Evolutionary conservation across 805 yeast species (phyloP).

Genomic region (Teunomyces pallodes): DNA sequence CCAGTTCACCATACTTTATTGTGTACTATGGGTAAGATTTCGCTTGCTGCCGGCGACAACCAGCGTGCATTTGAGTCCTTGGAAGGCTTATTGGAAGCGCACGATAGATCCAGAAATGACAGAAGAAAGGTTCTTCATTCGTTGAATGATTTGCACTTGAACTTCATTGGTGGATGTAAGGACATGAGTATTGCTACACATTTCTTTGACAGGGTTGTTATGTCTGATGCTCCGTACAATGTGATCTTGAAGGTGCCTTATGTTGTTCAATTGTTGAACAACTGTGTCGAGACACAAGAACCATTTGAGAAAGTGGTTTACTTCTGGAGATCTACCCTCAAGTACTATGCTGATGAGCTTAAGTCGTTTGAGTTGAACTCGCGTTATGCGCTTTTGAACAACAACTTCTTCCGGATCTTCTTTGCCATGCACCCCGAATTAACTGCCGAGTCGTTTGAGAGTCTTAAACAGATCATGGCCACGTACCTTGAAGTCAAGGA

Average conservation of each 20-base stretch:
- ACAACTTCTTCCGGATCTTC: conserved; percentile 64
- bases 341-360: conserved; percentile 46
- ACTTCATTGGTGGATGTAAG: conserved; percentile 74
- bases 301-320: conserved; percentile 57
- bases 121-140: conserved; percentile 35
- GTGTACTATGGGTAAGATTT: conserved; percentile 72
- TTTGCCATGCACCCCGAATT: conserved; percentile 55
- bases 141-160: conserved; percentile 69
- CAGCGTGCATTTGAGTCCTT: conserved; percentile 64
- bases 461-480: conserved; percentile 55
- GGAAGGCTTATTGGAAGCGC: conserved; percentile 54
- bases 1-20: conserved; percentile 48
- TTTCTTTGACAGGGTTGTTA: conserved; percentile 71
- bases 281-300: conserved; percentile 55
- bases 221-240: conserved; percentile 67
- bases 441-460: conserved; percentile 52
- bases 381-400: conserved; percentile 69
- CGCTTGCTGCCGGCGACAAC: conserved; percentile 62
- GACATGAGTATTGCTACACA: conserved; percentile 69
- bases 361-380: conserved; percentile 56
- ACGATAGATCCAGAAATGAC: conserved; percentile 16
- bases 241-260: conserved; percentile 72
- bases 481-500: conserved; percentile 55
- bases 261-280: conserved; percentile 60
- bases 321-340: conserved; percentile 62